A percentile compares a stretch with the other conserved stretches of the same genome.
These are phyloP conservation scores for Ceratocystis papillata DNA, from an alignment of 2,329 filamentous ascomycete genomes.

Conservation along the genomic window DNA sequence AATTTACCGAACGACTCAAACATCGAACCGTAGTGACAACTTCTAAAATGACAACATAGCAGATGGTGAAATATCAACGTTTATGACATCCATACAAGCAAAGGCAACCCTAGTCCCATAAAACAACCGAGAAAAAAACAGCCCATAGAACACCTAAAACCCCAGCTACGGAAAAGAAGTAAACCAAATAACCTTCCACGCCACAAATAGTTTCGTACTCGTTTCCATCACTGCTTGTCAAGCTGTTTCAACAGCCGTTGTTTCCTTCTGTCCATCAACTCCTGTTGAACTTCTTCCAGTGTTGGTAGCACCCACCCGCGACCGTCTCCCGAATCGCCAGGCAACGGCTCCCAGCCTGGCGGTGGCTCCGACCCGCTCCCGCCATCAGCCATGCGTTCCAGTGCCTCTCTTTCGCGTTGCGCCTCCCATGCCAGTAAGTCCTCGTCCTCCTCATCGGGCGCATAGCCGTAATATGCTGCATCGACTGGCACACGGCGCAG, in stretches of 20 bases:
- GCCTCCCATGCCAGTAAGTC: constrained; percentile 69
- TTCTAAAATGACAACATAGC: not conserved
- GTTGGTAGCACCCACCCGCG: constrained; percentile 73
- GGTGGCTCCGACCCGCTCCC: constrained; percentile 29
- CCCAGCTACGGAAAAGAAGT: constrained; percentile 9
- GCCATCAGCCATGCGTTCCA: constrained; percentile 51
- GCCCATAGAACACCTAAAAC: constrained; percentile 19
- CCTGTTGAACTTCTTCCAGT: constrained; percentile 84
- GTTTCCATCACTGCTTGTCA: constrained; percentile 27
- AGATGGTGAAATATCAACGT: not conserved
- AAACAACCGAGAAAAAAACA: not conserved
- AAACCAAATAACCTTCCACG: constrained; percentile 6
- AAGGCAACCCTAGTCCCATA: not conserved
- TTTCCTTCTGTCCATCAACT: constrained; percentile 76
- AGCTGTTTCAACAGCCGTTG: constrained; percentile 77
- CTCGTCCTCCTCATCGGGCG: constrained; percentile 81
- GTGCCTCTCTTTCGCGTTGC: constrained; percentile 71
- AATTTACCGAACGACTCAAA: too few species aligned
- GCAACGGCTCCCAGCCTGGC: constrained; percentile 69
- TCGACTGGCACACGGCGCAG: constrained; percentile 58
- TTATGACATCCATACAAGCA: not conserved
- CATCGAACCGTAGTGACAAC: too few species aligned
- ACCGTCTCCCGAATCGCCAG: constrained; percentile 78
- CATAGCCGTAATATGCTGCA: constrained; percentile 92
- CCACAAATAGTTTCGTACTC: not conserved